Evolutionary conservation across 2,329 filamentous ascomycete species (phyloP).

Genomic region (Pseudomassariella vexata): DNA sequence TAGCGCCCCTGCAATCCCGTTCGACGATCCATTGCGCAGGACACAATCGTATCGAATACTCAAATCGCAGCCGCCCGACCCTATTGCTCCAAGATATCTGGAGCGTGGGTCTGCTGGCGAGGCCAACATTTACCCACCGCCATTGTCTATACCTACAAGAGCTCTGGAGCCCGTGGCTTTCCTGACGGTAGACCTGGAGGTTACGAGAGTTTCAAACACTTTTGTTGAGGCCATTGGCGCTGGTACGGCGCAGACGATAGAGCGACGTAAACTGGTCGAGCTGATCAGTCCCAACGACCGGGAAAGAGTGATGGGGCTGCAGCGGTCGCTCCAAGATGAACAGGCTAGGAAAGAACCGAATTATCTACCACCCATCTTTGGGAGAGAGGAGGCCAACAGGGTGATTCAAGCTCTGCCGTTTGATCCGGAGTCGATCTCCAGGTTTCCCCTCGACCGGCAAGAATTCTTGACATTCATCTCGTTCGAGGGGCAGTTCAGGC

Average conservation of each 20-base stretch:
- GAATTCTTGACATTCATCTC: conserved; percentile 51
- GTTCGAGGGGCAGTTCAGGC: conserved; percentile 44
- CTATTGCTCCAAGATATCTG: conserved; percentile 41
- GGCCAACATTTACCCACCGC: conserved; percentile 41
- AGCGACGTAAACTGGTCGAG: conserved; percentile 47
- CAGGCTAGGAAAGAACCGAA: conserved; percentile 53
- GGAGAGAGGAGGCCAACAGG: conserved; percentile 45
- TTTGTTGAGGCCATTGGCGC: conserved; percentile 52
- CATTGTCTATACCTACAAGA: conserved; percentile 33
- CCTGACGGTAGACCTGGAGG: conserved; percentile 51
- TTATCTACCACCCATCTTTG: conserved; percentile 59
- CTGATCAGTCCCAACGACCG: conserved; percentile 46
- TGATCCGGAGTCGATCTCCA: conserved; percentile 43
- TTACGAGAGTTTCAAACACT: conserved; percentile 48
- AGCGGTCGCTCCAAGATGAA: conserved; percentile 50
- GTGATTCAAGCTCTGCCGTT: conserved; percentile 52
- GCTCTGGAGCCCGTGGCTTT: conserved; percentile 50
- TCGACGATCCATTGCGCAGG: conserved; percentile 40
- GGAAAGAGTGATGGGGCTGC: conserved; percentile 44
- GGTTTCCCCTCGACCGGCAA: conserved; percentile 45
- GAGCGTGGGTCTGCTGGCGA: conserved; percentile 45
- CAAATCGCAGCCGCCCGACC: conserved; percentile 47
- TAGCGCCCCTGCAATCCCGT: conserved; percentile 34
- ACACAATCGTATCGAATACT: conserved; percentile 45
- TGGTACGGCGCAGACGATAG: conserved; percentile 25